These are phyloP conservation scores for Colletotrichum australisinense DNA, from an alignment of 2,329 filamentous ascomycete species.

Conservation along the genomic window DNA sequence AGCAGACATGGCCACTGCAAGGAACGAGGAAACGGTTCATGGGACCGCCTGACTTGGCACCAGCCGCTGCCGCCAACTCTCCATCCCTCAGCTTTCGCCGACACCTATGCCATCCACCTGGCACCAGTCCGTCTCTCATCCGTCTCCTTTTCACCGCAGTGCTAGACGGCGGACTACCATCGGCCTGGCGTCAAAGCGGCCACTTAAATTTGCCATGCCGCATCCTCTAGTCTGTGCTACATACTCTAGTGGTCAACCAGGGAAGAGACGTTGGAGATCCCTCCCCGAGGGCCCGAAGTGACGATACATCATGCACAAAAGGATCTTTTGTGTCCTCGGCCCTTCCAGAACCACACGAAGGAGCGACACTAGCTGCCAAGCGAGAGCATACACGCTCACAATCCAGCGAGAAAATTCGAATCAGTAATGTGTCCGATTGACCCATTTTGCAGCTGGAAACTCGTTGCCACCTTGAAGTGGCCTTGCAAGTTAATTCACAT, in stretches of 20 bases:
- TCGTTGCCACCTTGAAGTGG: not conserved
- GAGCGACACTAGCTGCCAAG: constrained; percentile 18
- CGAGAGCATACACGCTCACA: constrained; percentile 4
- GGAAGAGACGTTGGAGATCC: no score
- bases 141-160: constrained; percentile 11
- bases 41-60: constrained; percentile 20
- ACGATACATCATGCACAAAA: constrained; percentile 17
- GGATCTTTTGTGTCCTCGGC: constrained; percentile 30
- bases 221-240: not conserved
- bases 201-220: constrained; percentile 21
- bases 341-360: constrained; percentile 20
- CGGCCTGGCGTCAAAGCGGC: constrained; percentile 18
- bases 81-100: not conserved
- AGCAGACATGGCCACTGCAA: constrained; percentile 18
- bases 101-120: not conserved
- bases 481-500: not conserved
- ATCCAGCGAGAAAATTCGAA: not conserved
- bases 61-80: constrained; percentile 15
- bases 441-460: not conserved
- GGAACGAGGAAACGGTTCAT: constrained; percentile 24
- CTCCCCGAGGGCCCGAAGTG: not conserved
- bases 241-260: not conserved
- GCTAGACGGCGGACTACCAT: constrained; percentile 11
- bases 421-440: not conserved
- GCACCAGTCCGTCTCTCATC: not conserved